These are phyloP conservation scores for Aquilaria malaccensis DNA, from an alignment of 345 rosid species.

Conservation along the genomic window DNA sequence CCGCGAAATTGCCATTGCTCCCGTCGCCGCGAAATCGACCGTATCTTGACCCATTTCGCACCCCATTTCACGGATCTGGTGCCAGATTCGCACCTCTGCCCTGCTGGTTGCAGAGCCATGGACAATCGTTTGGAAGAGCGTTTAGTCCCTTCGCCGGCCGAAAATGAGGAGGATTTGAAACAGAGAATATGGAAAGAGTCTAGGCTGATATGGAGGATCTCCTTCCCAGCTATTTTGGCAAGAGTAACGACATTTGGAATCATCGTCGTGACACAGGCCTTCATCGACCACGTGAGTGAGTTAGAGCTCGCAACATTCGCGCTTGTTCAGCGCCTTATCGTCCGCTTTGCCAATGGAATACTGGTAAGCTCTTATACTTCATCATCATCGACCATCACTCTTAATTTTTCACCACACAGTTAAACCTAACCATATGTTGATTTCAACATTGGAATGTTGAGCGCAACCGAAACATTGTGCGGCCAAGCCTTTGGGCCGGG, in stretches of 20 bases:
- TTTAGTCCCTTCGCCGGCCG: slow-evolving; percentile 12
- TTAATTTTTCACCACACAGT: no score
- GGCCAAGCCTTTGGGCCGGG: slow-evolving; percentile 57
- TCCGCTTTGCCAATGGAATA: slow-evolving; percentile 52
- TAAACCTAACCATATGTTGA: neutral
- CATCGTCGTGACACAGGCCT: slow-evolving; percentile 51
- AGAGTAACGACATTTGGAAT: slow-evolving; percentile 37
- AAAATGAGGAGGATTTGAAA: slow-evolving; percentile 12
- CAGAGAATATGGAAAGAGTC: slow-evolving; percentile 40
- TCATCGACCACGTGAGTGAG: slow-evolving; percentile 42
- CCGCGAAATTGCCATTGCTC: no score
- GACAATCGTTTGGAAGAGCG: slow-evolving; percentile 18
- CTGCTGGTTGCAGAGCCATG: neutral
- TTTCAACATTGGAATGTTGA: slow-evolving; percentile 43
- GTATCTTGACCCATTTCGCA: no score
- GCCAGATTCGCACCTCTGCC: no score
- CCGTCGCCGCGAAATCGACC: no score
- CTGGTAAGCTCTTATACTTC: slow-evolving; percentile 19
- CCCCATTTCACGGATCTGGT: no score
- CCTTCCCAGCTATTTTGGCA: slow-evolving; percentile 43
- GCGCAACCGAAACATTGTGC: slow-evolving; percentile 49
- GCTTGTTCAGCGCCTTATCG: slow-evolving; percentile 41
- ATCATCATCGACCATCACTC: no score
- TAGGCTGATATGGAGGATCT: slow-evolving; percentile 38
- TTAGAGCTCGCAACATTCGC: slow-evolving; percentile 50